Conservation (phyloP, 1,139 yeast genomes). For the Pichiaceae sp. region DNA sequence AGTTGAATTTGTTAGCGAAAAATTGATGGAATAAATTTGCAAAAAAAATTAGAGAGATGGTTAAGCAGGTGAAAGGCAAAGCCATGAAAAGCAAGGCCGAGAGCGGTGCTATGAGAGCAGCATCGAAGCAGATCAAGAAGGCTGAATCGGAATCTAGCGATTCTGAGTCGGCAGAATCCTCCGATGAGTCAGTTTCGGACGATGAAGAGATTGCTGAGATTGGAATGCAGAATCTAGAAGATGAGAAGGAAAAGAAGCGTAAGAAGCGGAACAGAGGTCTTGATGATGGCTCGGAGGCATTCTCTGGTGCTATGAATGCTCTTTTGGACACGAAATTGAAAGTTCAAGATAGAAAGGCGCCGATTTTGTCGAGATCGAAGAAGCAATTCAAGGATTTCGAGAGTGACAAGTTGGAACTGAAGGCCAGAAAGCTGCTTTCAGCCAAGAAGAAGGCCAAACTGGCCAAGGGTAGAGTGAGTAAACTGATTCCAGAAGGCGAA, state of each 20-base stretch:
- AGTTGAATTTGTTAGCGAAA: no score
- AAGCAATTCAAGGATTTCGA: conserved; percentile 65
- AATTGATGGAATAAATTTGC: no score
- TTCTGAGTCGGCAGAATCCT: no score
- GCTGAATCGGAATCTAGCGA: no score
- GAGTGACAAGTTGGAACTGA: conserved; percentile 71
- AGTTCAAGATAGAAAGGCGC: conserved; percentile 82
- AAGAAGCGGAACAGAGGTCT: conserved; percentile 46
- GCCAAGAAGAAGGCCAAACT: conserved; percentile 64
- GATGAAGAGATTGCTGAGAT: conserved; percentile 8
- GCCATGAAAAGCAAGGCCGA: no score
- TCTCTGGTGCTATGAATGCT: conserved; percentile 78
- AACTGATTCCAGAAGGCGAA: conserved; percentile 48
- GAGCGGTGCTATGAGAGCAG: no score
- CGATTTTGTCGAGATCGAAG: conserved; percentile 77
- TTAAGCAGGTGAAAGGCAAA: no score
- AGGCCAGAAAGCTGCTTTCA: conserved; percentile 65
- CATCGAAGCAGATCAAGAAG: no score
- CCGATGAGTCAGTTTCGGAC: no score
- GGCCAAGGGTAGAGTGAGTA: conserved; percentile 60
- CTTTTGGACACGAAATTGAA: conserved; percentile 80
- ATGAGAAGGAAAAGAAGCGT: conserved; percentile 14
- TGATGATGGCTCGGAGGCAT: conserved; percentile 64
- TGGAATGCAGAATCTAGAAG: conserved; percentile 7
- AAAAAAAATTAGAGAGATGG: no score